Conservation (phyloP, 768 basidiomycete species). For the Boletus eberwhitei region DNA sequence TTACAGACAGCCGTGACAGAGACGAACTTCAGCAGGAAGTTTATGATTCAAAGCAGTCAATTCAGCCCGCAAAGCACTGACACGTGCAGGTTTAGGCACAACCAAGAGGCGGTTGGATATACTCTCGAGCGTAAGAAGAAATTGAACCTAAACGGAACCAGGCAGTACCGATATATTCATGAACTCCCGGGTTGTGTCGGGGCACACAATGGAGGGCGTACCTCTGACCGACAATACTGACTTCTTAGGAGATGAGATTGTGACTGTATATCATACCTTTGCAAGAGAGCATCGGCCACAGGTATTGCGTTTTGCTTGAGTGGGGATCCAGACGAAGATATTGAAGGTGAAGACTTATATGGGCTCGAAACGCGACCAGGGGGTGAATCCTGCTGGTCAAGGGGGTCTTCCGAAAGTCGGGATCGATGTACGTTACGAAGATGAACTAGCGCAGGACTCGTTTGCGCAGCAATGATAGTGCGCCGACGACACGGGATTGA, state of each 20-base stretch:
- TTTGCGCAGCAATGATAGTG: constrained; percentile 65
- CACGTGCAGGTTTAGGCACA: constrained; percentile 89
- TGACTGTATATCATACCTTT: constrained; percentile 61
- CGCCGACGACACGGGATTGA: constrained; percentile 36
- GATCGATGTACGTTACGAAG: constrained; percentile 50
- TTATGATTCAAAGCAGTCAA: constrained; percentile 93
- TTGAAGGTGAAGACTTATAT: constrained; percentile 71
- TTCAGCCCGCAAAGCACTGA: constrained; percentile 95
- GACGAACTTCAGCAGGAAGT: constrained; percentile 85
- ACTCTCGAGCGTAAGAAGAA: constrained; percentile 83
- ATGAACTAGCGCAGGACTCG: constrained; percentile 68
- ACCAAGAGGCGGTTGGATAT: constrained; percentile 90
- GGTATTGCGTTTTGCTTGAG: constrained; percentile 43
- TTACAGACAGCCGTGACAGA: neutral
- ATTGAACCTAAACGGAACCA: constrained; percentile 58
- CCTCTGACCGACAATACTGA: constrained; percentile 88
- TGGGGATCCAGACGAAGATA: constrained; percentile 46
- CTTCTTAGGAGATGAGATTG: constrained; percentile 75
- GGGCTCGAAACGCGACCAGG: constrained; percentile 38
- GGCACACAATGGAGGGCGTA: constrained; percentile 31
- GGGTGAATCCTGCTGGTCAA: constrained; percentile 61
- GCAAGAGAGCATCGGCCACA: constrained; percentile 55
- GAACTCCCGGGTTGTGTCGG: neutral
- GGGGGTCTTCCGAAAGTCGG: constrained; percentile 66
- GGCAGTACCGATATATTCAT: neutral